Conservation (phyloP, 345 rosid species). For the Syzygium aromaticum region DNA sequence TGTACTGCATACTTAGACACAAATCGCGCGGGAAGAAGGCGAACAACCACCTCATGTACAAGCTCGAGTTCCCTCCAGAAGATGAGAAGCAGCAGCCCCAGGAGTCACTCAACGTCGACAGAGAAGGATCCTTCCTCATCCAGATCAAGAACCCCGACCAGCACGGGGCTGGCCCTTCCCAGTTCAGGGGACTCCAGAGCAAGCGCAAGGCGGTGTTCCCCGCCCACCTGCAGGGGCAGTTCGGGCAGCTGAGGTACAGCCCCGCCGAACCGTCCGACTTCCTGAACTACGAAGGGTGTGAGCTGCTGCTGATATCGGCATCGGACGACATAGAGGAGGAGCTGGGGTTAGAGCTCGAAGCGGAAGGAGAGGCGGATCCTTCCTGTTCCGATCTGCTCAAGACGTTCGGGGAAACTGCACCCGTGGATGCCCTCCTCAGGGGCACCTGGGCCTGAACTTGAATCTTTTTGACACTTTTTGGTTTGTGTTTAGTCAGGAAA, state of each 20-base stretch:
- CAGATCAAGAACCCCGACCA: slow-evolving; percentile 63
- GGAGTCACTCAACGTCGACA: slow-evolving; percentile 54
- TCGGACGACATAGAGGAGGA: slow-evolving; percentile 57
- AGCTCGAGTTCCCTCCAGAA: slow-evolving; percentile 50
- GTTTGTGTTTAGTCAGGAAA: neutral
- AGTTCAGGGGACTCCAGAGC: slow-evolving; percentile 43
- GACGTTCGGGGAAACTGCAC: slow-evolving; percentile 42
- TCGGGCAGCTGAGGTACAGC: slow-evolving; percentile 20
- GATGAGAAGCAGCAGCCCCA: slow-evolving; percentile 41
- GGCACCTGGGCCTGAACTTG: slow-evolving; percentile 48
- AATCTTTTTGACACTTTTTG: neutral
- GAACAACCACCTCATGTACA: slow-evolving; percentile 67
- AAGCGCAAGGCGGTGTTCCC: slow-evolving; percentile 64
- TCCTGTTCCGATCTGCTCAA: slow-evolving; percentile 44
- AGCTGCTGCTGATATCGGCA: slow-evolving; percentile 57
- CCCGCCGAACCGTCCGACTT: slow-evolving; percentile 68
- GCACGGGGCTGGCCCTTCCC: slow-evolving; percentile 6
- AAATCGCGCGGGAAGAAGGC: slow-evolving; percentile 3
- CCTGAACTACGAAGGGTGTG: slow-evolving; percentile 74
- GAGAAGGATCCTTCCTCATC: slow-evolving; percentile 57
- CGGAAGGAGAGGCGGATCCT: slow-evolving; percentile 17
- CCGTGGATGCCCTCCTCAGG: slow-evolving; percentile 33
- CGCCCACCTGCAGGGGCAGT: slow-evolving; percentile 49
- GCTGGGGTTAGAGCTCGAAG: slow-evolving; percentile 45
- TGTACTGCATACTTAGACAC: slow-evolving; percentile 65